A percentile compares a stretch with the other conserved stretches of the same genome.
Evolutionary conservation across 129 eudicot species (phyloP).

Genomic region (Calendula officinalis): DNA sequence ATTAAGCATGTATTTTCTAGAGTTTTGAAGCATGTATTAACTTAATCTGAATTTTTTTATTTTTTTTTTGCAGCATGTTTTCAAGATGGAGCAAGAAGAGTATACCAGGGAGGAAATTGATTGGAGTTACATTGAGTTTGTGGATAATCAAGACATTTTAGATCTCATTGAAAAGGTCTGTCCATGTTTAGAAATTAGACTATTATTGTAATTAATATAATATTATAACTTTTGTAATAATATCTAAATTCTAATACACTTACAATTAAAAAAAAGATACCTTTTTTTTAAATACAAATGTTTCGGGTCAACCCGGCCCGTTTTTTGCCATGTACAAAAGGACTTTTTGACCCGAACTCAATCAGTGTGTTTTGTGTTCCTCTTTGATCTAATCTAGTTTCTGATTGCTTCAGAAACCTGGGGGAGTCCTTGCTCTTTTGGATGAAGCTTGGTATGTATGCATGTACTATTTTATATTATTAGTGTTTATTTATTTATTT

Average conservation of each 20-base stretch:
- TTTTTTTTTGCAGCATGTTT: slow-evolving; percentile 73
- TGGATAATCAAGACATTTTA: slow-evolving; percentile 85
- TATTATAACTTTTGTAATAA: background rate
- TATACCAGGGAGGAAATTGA: slow-evolving; percentile 83
- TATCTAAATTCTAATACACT: background rate
- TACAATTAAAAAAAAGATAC: background rate
- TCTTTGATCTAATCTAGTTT: slow-evolving; percentile 20
- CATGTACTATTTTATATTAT: slow-evolving; percentile 6
- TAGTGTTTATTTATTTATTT: background rate
- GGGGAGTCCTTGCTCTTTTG: slow-evolving; percentile 89
- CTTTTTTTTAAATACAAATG: background rate
- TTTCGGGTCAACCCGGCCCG: background rate
- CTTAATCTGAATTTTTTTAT: slow-evolving; percentile 14
- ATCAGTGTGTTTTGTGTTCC: slow-evolving; percentile 10
- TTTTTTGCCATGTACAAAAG: background rate
- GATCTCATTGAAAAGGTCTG: slow-evolving; percentile 94
- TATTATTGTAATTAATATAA: background rate
- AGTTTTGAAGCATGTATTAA: slow-evolving; percentile 20
- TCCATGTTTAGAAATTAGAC: background rate
- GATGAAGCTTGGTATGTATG: slow-evolving; percentile 92
- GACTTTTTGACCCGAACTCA: background rate
- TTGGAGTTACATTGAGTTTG: slow-evolving; percentile 94
- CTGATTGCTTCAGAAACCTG: slow-evolving; percentile 73
- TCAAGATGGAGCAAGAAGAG: slow-evolving; percentile 98
- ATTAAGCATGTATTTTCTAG: background rate